phyloP scores from a whole-genome alignment of 148 eudicot species.

The Suaeda aralocaspica region DNA sequence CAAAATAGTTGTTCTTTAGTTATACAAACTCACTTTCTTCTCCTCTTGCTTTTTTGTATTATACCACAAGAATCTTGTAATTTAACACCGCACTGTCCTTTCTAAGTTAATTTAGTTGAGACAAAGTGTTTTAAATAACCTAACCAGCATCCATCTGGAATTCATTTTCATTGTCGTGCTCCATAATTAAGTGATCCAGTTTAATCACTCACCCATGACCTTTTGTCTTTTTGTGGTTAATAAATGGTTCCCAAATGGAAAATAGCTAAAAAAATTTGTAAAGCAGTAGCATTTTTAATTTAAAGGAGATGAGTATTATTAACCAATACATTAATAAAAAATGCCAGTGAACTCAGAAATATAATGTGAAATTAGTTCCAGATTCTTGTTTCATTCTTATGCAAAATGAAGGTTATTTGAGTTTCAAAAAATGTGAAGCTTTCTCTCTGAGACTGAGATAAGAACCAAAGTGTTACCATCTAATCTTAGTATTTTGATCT shows the following conservation, averaged over 20 bases:
- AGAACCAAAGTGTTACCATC: no score
- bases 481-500: no score
- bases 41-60: not conserved
- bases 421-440: not conserved
- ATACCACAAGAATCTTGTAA: not conserved
- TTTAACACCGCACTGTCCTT: not conserved
- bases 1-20: not conserved
- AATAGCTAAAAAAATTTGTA: no score
- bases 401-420: no score
- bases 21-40: not conserved
- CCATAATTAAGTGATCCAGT: slow-evolving; percentile 2
- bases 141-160: not conserved
- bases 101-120: not conserved
- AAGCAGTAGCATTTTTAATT: no score
- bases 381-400: no score
- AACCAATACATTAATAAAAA: no score
- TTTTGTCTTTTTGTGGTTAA: not conserved
- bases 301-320: no score
- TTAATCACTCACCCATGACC: not conserved
- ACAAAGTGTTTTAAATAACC: not conserved
- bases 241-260: no score
- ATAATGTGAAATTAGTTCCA: no score
- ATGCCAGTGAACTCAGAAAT: no score
- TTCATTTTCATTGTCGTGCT: not conserved
- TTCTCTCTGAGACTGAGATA: not conserved